These are phyloP conservation scores for Alternaria dauci DNA, from an alignment of 2,329 filamentous ascomycete species.

Conservation along the genomic window DNA sequence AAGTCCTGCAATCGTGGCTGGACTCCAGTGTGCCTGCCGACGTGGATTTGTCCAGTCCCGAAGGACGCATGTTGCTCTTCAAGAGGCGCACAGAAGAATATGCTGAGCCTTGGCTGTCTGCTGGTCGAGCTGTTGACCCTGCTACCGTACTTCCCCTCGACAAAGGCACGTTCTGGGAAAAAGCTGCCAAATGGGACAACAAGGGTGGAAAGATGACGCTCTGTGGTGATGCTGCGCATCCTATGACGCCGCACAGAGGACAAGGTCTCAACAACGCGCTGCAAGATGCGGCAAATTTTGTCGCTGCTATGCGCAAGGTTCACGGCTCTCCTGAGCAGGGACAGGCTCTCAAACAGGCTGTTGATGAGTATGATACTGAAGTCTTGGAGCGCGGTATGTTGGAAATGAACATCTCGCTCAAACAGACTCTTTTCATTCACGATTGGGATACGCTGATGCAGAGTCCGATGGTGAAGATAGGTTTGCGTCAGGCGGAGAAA, in stretches of 20 bases:
- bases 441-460: constrained; percentile 46
- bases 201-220: constrained; percentile 44
- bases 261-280: constrained; percentile 50
- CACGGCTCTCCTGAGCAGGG: background rate
- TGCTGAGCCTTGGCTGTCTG: constrained; percentile 43
- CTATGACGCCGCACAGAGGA: constrained; percentile 50
- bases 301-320: constrained; percentile 12
- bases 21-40: constrained; percentile 24
- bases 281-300: constrained; percentile 39
- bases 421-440: constrained; percentile 52
- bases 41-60: constrained; percentile 23
- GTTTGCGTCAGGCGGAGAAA: constrained; percentile 9
- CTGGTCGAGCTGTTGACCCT: constrained; percentile 1
- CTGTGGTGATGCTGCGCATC: constrained; percentile 50
- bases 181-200: constrained; percentile 43
- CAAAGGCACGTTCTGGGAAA: constrained; percentile 43
- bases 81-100: constrained; percentile 31
- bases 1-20: constrained; percentile 38
- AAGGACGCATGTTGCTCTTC: constrained; percentile 31
- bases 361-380: constrained; percentile 40
- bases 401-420: constrained; percentile 55
- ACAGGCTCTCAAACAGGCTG: constrained; percentile 20
- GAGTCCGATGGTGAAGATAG: constrained; percentile 40
- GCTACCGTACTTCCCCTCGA: constrained; percentile 34
- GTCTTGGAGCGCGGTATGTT: constrained; percentile 53